Base-by-base conservation (phyloP, 495 filamentous ascomycete genomes). In the Hypomontagnella monticulosa region DNA sequence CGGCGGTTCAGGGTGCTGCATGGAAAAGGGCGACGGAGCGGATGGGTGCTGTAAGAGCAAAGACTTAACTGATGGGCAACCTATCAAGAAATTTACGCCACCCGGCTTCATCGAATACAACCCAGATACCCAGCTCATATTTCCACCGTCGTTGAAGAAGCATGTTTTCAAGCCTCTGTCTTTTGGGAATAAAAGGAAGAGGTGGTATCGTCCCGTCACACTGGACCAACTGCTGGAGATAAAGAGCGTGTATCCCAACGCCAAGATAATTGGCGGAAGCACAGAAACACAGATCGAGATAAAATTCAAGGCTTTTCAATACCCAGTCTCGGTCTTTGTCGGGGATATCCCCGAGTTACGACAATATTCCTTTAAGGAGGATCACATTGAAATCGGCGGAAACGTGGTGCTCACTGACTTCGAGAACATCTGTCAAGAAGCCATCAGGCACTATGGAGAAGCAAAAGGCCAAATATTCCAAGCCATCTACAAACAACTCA, bases 281-380 rank as follows among this genome's bases (percentile, higher is more conserved):
- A 96, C 92, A 3, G 95, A 99, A 77, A 98, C 94, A 0, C 95
- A 97, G 74, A 97, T 99, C 52, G 95, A 99, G 76, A 89, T 96
- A 77, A 97, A 97, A 73, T 99, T 99, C 83, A 98, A 99, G 80
- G 92, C 87, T 1, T 87, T 96, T 85, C 87, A 92, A 67, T 99
- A 97, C 73, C 85, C 87, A 9, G 87, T 89, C 4, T 97, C 93
- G 0, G 93, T 99, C 0, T 98, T 90, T 72, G 88, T 98, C 11
- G 93, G 93, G 20, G 95, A 99, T 71, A 97, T 99, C 64, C 79
- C 91, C 1, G 95, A 98, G 76, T 78, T 99, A 42, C 80, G 91
- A 19, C 81, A 91, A 58, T 97, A 90, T 74, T 83, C 82, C 2
- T 88, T 99, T 71, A 80, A 90, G 20, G 90, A 93, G 14, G 88